Evolutionary conservation across 495 filamentous ascomycete genomes (phyloP), one percentile per base, ranked within the genome.

Genomic region (Lepraria neglecta): DNA sequence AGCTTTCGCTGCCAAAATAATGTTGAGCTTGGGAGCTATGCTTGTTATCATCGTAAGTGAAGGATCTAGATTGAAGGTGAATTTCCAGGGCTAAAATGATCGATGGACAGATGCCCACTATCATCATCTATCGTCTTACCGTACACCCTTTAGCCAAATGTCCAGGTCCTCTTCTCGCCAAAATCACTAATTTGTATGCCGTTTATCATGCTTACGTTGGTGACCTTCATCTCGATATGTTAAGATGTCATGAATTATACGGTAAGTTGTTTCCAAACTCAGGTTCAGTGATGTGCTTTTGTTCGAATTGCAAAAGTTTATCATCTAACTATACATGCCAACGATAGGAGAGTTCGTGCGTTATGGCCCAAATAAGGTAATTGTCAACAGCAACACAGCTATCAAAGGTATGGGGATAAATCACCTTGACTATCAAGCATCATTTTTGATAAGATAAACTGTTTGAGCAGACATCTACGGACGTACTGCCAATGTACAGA

Each of bases 111-210:
- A n/a, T n/a, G n/a, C n/a, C n/a, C n/a, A n/a, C n/a, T n/a, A n/a
- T n/a, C n/a, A 51, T 51, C 7, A 63, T 80, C 51, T 86, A 87
- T 69, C 71, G 76, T 17, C 45, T 85, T 40, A 82, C 76, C 63
- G 78, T 87, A 66, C 86, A 88, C 67, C 85, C 85, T 7, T 69
- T 87, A 10, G 77, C 81, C n/a, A 83, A 81, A 64, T 88, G 86
- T 63, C 85, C 85, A 3, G 85, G 85, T 0, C 85, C 85, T 0
- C 71, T 82, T 38, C 69, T 85, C 3, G 82, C 79, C 59, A 82
- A 79, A 48, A 57, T 71, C 31, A 69, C 69, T 30, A 52, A 59
- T 43, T 33, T 45, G 0, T 70, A 72, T 61, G 45, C 46, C 27
- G 56, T 63, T 35, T 68, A 58, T 46, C 64, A 70, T 61, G 60